phyloP scores from a whole-genome alignment of 306 rosid genomes.

The Argentina anserina region DNA sequence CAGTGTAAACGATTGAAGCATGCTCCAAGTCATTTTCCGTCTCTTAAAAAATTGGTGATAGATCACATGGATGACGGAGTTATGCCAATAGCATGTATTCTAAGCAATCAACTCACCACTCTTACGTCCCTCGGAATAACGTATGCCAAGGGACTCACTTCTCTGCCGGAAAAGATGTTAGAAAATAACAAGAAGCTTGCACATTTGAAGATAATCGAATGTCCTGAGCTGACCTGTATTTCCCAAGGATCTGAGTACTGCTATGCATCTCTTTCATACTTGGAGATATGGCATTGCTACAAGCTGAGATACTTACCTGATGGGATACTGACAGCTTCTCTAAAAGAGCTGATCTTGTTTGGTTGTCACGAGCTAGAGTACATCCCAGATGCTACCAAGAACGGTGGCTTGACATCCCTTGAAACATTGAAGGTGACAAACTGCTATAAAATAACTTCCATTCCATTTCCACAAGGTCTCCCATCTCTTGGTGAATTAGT shows the following conservation, averaged over 20 bases:
- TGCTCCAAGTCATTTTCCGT: slow-evolving; percentile 1
- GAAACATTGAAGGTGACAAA: accelerated
- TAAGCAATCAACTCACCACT: not conserved
- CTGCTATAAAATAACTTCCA: not conserved
- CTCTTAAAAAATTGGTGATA: not conserved
- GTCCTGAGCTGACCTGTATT: not conserved
- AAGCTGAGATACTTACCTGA: not conserved
- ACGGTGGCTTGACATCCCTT: not conserved
- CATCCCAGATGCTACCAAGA: not conserved
- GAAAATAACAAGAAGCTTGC: not conserved
- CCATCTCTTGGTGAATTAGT: not conserved
- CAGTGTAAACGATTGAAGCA: not conserved
- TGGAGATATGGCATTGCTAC: accelerated
- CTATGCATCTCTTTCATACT: not conserved
- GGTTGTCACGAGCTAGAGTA: not conserved
- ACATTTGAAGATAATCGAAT: not conserved
- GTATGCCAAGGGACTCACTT: not conserved
- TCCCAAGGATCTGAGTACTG: not conserved
- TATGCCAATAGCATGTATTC: not conserved
- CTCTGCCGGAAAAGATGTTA: not conserved
- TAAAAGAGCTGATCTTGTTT: not conserved
- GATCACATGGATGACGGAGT: accelerated
- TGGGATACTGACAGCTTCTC: not conserved
- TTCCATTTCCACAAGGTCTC: not conserved
- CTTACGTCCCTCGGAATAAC: not conserved